phyloP scores from a whole-genome alignment of 352 stramenopile species.

The Poterioochromonas sp. region DNA sequence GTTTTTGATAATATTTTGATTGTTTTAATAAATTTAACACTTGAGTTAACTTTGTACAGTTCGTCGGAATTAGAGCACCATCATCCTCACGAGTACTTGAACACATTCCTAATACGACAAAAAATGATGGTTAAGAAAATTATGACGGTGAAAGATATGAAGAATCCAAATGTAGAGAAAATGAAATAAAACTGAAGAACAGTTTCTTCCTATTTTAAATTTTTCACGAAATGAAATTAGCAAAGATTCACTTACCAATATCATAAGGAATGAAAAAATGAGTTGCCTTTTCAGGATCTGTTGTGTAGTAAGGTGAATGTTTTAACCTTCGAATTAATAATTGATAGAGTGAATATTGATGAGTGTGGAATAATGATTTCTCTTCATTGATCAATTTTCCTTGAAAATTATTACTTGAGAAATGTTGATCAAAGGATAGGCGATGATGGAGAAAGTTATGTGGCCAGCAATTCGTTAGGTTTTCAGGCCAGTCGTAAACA shows the following conservation, averaged over 20 bases:
- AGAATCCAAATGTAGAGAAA: too few species aligned
- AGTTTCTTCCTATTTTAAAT: too few species aligned
- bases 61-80: background rate
- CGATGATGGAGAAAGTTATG: constrained; percentile 1
- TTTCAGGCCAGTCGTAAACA: constrained; percentile 18
- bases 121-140: too few species aligned
- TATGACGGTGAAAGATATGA: too few species aligned
- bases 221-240: too few species aligned
- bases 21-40: background rate
- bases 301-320: background rate
- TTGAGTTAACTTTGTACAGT: background rate
- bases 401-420: background rate
- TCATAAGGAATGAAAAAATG: constrained; percentile 27
- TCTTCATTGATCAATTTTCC: background rate
- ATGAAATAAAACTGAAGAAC: too few species aligned
- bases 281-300: background rate
- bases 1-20: background rate
- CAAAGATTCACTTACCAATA: too few species aligned
- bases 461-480: background rate
- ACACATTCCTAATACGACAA: too few species aligned
- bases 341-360: constrained; percentile 16
- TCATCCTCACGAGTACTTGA: background rate
- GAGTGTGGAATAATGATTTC: background rate
- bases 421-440: background rate
- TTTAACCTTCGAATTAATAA: background rate